Conservation (phyloP, 768 basidiomycete genomes). For the Omphalotus guepiniiformis region DNA sequence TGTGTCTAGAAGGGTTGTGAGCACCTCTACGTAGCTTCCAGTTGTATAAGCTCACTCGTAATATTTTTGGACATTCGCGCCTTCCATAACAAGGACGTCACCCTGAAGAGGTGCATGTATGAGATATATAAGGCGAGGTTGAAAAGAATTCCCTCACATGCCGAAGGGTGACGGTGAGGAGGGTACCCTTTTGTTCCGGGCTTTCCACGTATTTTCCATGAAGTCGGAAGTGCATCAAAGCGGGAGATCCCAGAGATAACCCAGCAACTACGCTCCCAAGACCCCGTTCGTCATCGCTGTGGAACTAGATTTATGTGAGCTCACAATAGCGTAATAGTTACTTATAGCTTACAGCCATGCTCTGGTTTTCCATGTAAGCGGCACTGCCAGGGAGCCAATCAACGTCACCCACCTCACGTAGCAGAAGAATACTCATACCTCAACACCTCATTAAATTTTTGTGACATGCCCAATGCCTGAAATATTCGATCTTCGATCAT, state of each 20-base stretch:
- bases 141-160: constrained; percentile 44
- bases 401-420: not conserved
- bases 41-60: constrained; percentile 58
- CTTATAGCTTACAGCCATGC: constrained; percentile 61
- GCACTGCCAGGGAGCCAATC: constrained; percentile 35
- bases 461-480: constrained; percentile 35
- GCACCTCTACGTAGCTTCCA: no score
- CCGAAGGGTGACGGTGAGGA: constrained; percentile 55
- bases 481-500: constrained; percentile 55
- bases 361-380: constrained; percentile 83
- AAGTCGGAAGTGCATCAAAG: constrained; percentile 75
- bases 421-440: no score
- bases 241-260: constrained; percentile 71
- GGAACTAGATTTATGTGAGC: constrained; percentile 47
- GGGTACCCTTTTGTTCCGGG: constrained; percentile 22
- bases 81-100: constrained; percentile 77
- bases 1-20: constrained; percentile 61
- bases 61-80: constrained; percentile 56
- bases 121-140: not conserved
- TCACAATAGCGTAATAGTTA: constrained; percentile 4
- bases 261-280: constrained; percentile 72
- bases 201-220: no score
- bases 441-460: constrained; percentile 72
- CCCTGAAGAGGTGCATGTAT: constrained; percentile 41
- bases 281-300: constrained; percentile 73